Base-by-base conservation (phyloP, 176 grass and related monocot species). In the Aegilops speltoides region DNA sequence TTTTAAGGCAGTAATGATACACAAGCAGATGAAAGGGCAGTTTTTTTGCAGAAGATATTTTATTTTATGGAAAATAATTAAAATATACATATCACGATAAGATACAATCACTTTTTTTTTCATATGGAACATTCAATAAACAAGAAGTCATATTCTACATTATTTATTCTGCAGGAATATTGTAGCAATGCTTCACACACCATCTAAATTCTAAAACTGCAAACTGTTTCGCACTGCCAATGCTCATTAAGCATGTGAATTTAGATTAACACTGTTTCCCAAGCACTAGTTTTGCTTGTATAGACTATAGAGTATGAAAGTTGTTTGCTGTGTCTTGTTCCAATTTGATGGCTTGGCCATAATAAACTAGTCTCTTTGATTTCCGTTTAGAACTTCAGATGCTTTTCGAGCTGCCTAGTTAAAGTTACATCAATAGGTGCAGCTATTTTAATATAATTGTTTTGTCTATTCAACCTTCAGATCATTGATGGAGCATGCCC, bases 341-440 rank as follows among this genome's bases (percentile, higher is more conserved):
- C 78, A 66, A 11, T 86, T 78, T 40, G 17, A 37, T 50, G 19
- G 28, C 20, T 85, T 36, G 38, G 34, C 19, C 22, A 37, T 54
- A 54, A 26, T 70, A 10, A 64, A 28, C 9, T 57, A 76, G 10
- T 65, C 69, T 67, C 22, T 63, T 63, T 63, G 24, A 72, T 75
- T 87, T 82, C 14, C 34, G 54, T 59, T 59, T 20, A 59, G 56
- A 59, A 59, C n/a, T 78, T 79, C 65, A 82, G 22, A 78, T 78
- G 52, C 29, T 60, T 78, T 70, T 43, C 8, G 25, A 78, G 15
- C 70, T 81, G 16, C 20, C 56, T 59, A 22, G 56, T 59, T 20
- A 59, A 59, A 59, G 56, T 59, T 59, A 59, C 56, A 59, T 59
- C 56, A 59, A 59, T 59, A 59, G 56, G 56, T 22, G 56, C 20